Evolutionary conservation across 345 rosid species (phyloP).

Genomic region (Gynandropsis gynandra): DNA sequence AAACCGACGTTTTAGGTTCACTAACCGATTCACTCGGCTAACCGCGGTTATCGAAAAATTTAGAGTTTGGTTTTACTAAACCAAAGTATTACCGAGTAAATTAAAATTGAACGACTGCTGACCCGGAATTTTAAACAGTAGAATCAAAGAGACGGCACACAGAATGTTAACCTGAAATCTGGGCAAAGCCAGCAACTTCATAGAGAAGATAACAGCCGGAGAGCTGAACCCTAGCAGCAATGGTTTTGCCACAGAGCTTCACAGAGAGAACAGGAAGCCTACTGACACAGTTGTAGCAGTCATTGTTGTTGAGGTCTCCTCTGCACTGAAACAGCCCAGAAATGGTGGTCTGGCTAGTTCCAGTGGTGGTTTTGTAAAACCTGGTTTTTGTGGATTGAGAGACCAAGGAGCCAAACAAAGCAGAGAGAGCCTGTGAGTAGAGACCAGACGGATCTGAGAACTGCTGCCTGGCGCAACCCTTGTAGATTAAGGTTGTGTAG

Average conservation of each 20-base stretch:
- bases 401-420: constrained; percentile 73
- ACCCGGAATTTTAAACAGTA: too few species aligned
- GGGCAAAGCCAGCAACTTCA: constrained; percentile 73
- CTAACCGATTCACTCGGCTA: constrained; percentile 3
- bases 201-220: constrained; percentile 81
- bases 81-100: too few species aligned
- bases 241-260: constrained; percentile 65
- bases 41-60: too few species aligned
- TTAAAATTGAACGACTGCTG: too few species aligned
- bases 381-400: constrained; percentile 72
- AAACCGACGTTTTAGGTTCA: not conserved
- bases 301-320: constrained; percentile 68
- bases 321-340: constrained; percentile 91
- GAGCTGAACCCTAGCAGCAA: constrained; percentile 81
- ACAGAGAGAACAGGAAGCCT: constrained; percentile 64
- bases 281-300: constrained; percentile 92
- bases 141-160: not conserved
- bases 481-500: constrained; percentile 66
- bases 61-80: too few species aligned
- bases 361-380: constrained; percentile 78
- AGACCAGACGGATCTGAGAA: constrained; percentile 79
- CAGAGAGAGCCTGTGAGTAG: constrained; percentile 85
- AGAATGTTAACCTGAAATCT: constrained; percentile 41
- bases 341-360: constrained; percentile 61
- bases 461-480: constrained; percentile 76